phyloP scores from a whole-genome alignment of 495 filamentous ascomycete genomes.

The Penicillium silybi region DNA sequence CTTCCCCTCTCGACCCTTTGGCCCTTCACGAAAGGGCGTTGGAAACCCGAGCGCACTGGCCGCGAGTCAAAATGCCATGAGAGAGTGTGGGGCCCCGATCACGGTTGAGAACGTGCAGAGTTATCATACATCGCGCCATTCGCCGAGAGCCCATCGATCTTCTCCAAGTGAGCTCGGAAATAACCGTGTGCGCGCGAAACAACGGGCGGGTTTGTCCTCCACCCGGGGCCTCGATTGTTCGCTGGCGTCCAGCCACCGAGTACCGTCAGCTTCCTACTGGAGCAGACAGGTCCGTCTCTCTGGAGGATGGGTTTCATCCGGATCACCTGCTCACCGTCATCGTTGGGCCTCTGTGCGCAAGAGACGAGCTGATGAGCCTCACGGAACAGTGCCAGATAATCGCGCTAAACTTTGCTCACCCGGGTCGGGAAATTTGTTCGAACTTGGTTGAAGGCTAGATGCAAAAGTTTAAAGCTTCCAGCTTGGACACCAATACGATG shows the following conservation, averaged over 20 bases:
- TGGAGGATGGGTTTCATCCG: slow-evolving; percentile 3
- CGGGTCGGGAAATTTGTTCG: not conserved
- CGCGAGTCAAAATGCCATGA: slow-evolving; percentile 5
- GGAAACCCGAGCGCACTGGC: slow-evolving; percentile 13
- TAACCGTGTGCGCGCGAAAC: slow-evolving; percentile 8
- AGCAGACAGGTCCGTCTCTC: slow-evolving; percentile 2
- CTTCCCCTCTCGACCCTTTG: not conserved
- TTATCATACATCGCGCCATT: slow-evolving; percentile 13
- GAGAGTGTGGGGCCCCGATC: slow-evolving; percentile 8
- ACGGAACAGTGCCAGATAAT: not conserved
- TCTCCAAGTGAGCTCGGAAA: slow-evolving; percentile 7
- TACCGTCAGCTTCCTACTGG: slow-evolving; percentile 10
- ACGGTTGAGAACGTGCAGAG: slow-evolving; percentile 9
- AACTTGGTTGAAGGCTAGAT: not conserved
- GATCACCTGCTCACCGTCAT: slow-evolving; percentile 15
- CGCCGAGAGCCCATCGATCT: slow-evolving; percentile 1
- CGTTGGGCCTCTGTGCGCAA: slow-evolving; percentile 3
- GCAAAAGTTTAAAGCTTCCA: slow-evolving; percentile 7
- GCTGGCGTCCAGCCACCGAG: slow-evolving; percentile 14
- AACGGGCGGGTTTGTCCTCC: not conserved
- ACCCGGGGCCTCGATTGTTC: slow-evolving; percentile 17
- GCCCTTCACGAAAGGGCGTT: slow-evolving; percentile 7
- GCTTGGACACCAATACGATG: slow-evolving; percentile 4
- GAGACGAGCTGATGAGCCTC: not conserved
- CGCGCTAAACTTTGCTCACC: not conserved